phyloP scores from a whole-genome alignment of 352 stramenopile genomes.

The Pythium angustatum region DNA sequence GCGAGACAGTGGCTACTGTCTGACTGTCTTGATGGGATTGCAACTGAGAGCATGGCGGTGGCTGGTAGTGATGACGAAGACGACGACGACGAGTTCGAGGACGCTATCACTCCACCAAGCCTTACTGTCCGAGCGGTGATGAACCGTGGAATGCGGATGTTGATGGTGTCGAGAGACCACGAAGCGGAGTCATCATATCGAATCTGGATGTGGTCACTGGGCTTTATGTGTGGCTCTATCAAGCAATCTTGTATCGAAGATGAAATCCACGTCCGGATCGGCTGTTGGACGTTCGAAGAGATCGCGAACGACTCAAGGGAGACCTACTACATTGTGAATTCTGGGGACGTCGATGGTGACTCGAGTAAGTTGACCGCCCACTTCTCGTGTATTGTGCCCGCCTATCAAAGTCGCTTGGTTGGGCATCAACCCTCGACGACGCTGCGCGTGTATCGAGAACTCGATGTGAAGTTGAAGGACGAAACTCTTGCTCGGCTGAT shows the following conservation, averaged over 20 bases:
- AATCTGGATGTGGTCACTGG: slow-evolving; percentile 64
- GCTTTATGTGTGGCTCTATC: slow-evolving; percentile 45
- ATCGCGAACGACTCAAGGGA: slow-evolving; percentile 30
- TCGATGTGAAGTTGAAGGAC: slow-evolving; percentile 69
- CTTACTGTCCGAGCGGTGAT: slow-evolving; percentile 57
- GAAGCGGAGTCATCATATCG: slow-evolving; percentile 15
- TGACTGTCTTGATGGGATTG: slow-evolving; percentile 71
- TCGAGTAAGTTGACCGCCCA: slow-evolving; percentile 33
- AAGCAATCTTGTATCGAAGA: slow-evolving; percentile 88
- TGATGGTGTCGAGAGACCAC: slow-evolving; percentile 47
- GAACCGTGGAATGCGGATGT: slow-evolving; percentile 46
- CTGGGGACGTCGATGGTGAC: neutral
- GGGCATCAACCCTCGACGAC: slow-evolving; percentile 67
- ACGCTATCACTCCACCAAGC: slow-evolving; percentile 84
- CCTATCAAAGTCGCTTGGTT: slow-evolving; percentile 79
- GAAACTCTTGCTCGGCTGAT: slow-evolving; percentile 78
- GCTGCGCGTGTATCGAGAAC: slow-evolving; percentile 46
- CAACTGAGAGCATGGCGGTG: slow-evolving; percentile 18
- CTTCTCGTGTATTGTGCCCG: slow-evolving; percentile 69
- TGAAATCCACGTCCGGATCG: slow-evolving; percentile 65
- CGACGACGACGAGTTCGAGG: slow-evolving; percentile 86
- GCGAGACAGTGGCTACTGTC: slow-evolving; percentile 84
- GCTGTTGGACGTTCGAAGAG: slow-evolving; percentile 57
- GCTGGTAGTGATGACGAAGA: slow-evolving; percentile 40
- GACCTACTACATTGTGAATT: slow-evolving; percentile 26